These are phyloP conservation scores for Colletotrichum sp. DNA, from an alignment of 2,329 filamentous ascomycete genomes.

Conservation along the genomic window DNA sequence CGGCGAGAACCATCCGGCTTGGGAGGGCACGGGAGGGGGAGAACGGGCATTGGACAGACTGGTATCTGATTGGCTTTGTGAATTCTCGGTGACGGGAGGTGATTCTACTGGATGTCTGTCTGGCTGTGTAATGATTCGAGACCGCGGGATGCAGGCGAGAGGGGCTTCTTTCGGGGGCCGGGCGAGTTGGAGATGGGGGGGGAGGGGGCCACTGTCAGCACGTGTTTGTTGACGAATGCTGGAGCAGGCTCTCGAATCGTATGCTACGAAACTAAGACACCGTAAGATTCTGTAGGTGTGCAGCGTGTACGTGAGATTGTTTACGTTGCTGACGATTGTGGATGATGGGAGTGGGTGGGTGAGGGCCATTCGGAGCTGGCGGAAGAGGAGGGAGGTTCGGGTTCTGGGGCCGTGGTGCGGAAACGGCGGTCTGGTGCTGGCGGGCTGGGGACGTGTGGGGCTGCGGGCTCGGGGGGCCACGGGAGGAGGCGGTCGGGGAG, in stretches of 20 bases:
- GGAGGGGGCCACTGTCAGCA: not conserved
- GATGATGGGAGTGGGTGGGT: not conserved
- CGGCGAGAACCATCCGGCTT: not conserved
- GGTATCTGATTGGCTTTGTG: not conserved
- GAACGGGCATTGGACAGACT: not conserved
- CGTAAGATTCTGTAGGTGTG: not conserved
- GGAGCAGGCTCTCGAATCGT: not conserved
- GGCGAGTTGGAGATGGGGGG: not conserved
- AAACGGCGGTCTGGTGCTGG: conserved; percentile 8
- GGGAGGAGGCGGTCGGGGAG: not conserved
- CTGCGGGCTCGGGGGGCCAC: not conserved
- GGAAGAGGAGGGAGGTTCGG: not conserved
- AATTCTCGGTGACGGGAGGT: not conserved
- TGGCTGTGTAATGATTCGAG: not conserved
- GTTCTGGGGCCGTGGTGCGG: not conserved
- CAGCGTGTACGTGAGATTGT: not conserved
- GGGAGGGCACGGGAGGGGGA: not conserved
- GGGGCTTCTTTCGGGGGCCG: not conserved
- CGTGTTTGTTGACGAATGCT: not conserved
- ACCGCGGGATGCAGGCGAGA: not conserved
- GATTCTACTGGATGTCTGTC: not conserved
- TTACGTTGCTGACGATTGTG: not conserved
- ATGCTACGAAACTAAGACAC: not conserved
- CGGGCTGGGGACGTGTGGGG: not conserved
- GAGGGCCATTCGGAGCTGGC: not conserved